Evolutionary conservation across 139 green algal genomes (phyloP).

Genomic region (Picochlorum sp.): DNA sequence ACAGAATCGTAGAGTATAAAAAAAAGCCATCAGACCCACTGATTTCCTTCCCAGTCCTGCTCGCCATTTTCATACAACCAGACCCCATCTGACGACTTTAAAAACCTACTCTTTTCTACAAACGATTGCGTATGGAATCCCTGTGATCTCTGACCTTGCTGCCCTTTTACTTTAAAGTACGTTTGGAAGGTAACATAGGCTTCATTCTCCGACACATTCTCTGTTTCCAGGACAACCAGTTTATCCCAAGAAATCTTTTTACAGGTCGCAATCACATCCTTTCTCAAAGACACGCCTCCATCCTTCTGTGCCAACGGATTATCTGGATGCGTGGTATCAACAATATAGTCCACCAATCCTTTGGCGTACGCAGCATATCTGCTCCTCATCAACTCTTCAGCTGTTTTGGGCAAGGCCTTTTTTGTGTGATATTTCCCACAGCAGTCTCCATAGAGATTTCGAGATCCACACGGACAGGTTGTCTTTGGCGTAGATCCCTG

Average conservation of each 20-base stretch:
- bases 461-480: conserved; percentile 27
- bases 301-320: conserved; percentile 19
- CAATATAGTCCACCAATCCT: conserved; percentile 24
- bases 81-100: conserved; percentile 4
- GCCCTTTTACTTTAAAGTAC: conserved; percentile 27
- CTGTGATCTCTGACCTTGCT: conserved; percentile 29
- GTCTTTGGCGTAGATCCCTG: neutral
- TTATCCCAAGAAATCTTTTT: conserved; percentile 29
- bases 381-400: conserved; percentile 29
- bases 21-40: neutral
- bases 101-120: conserved; percentile 26
- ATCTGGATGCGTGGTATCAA: conserved; percentile 34
- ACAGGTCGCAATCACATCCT: conserved; percentile 27
- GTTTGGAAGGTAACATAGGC: conserved; percentile 35
- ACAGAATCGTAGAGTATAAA: too few species aligned
- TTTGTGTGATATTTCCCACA: conserved; percentile 29
- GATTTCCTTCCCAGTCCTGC: conserved; percentile 20
- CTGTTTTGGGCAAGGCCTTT: conserved; percentile 9
- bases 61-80: conserved; percentile 36
- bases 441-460: conserved; percentile 22
- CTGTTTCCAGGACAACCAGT: conserved; percentile 21
- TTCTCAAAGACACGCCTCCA: neutral
- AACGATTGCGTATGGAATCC: conserved; percentile 30
- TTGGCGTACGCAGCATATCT: conserved; percentile 31
- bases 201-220: conserved; percentile 18